These are phyloP conservation scores for Ilex aquifolium DNA, from an alignment of 257 asterid genomes.

Conservation along the genomic window DNA sequence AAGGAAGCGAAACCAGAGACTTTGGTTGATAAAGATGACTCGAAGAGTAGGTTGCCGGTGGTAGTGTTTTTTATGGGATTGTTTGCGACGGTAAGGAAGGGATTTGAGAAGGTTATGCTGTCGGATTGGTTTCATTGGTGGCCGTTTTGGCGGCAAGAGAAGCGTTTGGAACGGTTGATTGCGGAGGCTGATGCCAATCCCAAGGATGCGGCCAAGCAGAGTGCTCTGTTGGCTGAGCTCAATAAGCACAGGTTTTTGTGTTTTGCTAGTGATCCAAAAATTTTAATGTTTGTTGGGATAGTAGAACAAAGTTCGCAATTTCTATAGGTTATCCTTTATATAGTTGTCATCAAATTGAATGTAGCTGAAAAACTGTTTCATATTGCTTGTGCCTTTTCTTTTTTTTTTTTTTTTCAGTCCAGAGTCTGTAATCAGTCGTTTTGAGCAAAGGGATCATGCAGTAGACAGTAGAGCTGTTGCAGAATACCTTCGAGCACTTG, in stretches of 20 bases:
- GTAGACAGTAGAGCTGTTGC: slow-evolving; percentile 93
- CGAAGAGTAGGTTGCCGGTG: slow-evolving; percentile 44
- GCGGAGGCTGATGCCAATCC: slow-evolving; percentile 89
- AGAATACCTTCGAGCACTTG: slow-evolving; percentile 87
- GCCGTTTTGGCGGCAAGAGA: slow-evolving; percentile 83
- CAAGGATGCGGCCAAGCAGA: slow-evolving; percentile 62
- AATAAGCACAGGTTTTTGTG: slow-evolving; percentile 68
- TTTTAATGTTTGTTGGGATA: too few species aligned
- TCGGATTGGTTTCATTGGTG: slow-evolving; percentile 78
- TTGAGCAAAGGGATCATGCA: slow-evolving; percentile 86
- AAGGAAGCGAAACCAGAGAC: slow-evolving; percentile 24
- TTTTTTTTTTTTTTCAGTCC: slow-evolving; percentile 45
- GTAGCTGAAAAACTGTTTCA: neutral
- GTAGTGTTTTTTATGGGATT: slow-evolving; percentile 61
- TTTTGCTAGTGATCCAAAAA: neutral
- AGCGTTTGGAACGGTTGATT: slow-evolving; percentile 61
- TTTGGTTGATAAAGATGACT: slow-evolving; percentile 21
- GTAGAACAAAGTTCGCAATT: too few species aligned
- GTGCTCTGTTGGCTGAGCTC: slow-evolving; percentile 71
- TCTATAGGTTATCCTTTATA: too few species aligned
- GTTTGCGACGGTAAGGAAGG: slow-evolving; percentile 40
- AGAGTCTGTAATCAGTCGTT: slow-evolving; percentile 87
- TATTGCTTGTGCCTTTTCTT: slow-evolving; percentile 17
- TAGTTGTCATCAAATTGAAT: neutral
- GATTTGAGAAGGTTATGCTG: slow-evolving; percentile 42